These are phyloP conservation scores for Diddensiella caesifluorescens DNA, from an alignment of 805 yeast genomes.

Conservation along the genomic window DNA sequence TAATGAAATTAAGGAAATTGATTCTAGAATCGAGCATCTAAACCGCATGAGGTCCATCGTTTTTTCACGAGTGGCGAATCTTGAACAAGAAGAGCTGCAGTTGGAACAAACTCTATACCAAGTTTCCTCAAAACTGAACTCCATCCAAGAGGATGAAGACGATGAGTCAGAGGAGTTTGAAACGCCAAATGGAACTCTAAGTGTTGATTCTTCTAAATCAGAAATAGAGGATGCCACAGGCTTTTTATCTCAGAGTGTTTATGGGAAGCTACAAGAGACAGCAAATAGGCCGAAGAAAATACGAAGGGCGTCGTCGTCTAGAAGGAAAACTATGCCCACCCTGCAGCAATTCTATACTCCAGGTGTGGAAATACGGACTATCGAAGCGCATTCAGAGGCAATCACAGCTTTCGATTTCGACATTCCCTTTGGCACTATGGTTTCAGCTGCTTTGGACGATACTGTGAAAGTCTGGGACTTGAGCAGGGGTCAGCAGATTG, in stretches of 20 bases:
- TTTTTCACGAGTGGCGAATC: slow-evolving; percentile 52
- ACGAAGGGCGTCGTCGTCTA: slow-evolving; percentile 6
- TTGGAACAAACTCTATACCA: slow-evolving; percentile 38
- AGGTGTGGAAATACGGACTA: slow-evolving; percentile 48
- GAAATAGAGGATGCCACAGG: slow-evolving; percentile 6
- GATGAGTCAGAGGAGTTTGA: slow-evolving; percentile 10
- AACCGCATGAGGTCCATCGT: slow-evolving; percentile 47
- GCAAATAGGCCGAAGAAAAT: background rate
- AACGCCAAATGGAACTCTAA: slow-evolving; percentile 10
- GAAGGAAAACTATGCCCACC: slow-evolving; percentile 54
- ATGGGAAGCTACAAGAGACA: slow-evolving; percentile 36
- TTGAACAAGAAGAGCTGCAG: slow-evolving; percentile 57
- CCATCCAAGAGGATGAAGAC: slow-evolving; percentile 9
- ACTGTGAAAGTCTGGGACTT: slow-evolving; percentile 82
- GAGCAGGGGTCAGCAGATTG: slow-evolving; percentile 46
- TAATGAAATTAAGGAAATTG: slow-evolving; percentile 60
- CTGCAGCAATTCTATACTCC: slow-evolving; percentile 59
- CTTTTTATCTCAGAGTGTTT: slow-evolving; percentile 40
- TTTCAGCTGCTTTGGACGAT: slow-evolving; percentile 73
- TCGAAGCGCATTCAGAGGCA: slow-evolving; percentile 49
- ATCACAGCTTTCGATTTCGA: slow-evolving; percentile 63
- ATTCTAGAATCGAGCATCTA: slow-evolving; percentile 48
- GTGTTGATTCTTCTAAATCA: background rate
- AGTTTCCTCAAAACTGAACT: slow-evolving; percentile 13
- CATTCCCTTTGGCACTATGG: slow-evolving; percentile 68